Evolutionary conservation across 371 early-diverging fungal species (phyloP).

Genomic region (Dichotomocladium elegans): DNA sequence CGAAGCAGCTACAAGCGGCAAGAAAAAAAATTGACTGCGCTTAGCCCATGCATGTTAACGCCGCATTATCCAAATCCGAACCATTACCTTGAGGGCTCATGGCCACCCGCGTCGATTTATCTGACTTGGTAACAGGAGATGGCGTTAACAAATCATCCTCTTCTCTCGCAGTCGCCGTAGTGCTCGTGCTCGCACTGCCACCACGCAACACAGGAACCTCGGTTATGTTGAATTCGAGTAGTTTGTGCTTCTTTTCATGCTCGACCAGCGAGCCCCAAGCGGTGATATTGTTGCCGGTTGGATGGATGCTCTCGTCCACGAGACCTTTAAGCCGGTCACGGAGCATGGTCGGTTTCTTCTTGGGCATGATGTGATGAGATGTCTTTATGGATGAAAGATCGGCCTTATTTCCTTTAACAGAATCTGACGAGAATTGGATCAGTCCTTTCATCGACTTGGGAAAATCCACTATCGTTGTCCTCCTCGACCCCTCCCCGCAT

Average conservation of each 20-base stretch:
- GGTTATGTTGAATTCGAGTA: neutral
- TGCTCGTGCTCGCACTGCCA: constrained; percentile 12
- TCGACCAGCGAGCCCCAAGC: constrained; percentile 17
- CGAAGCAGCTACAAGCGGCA: constrained; percentile 30
- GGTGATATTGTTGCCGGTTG: neutral
- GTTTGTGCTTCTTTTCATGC: constrained; percentile 4
- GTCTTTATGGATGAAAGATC: too few species aligned
- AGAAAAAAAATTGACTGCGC: neutral
- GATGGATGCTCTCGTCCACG: constrained; percentile 9
- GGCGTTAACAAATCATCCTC: too few species aligned
- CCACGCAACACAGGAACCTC: constrained; percentile 16
- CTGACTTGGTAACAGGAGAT: neutral
- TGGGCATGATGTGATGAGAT: too few species aligned
- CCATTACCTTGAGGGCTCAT: constrained; percentile 36
- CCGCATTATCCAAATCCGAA: neutral
- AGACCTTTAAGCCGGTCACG: constrained; percentile 19
- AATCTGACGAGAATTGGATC: too few species aligned
- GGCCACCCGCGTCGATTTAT: constrained; percentile 22
- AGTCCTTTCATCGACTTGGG: too few species aligned
- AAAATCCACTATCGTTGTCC: too few species aligned
- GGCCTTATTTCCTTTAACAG: constrained; percentile 4
- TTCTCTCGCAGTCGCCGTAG: constrained; percentile 7
- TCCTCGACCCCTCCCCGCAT: too few species aligned
- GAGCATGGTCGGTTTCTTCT: constrained; percentile 7
- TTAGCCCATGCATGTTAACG: neutral